Evolutionary conservation across 2,329 filamentous ascomycete species (phyloP), one percentile per base, ranked within the genome.

Genomic region (Aspergillus sclerotialis): DNA sequence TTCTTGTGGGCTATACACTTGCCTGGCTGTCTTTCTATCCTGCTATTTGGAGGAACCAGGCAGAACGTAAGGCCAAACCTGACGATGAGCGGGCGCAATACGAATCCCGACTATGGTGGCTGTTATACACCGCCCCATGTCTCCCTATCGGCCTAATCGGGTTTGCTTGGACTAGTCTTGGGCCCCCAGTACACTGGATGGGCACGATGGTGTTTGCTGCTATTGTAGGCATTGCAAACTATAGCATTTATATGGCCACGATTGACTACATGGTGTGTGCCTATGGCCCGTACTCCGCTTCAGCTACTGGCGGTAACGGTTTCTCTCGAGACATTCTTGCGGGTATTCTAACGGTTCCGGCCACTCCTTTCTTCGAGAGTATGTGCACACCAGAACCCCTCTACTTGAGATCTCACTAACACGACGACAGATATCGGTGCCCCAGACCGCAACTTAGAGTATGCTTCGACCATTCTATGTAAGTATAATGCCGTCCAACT

Each of bases 261-360:
- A 79, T 82, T 44, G 77, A 81, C 49, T 81, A 81, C 53, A 78
- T 80, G 71, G 76, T 81, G 37, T 78, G 73, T 35, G 76, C 78
- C 2, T 83, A 83, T 48, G 79, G 78, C 0, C 72, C 73, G 0
- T 82, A 78, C 55, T 75, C 78, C 1, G 77, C 78, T 7, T 80
- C 76, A 0, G 79, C 79, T 1, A 81, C 77, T 0, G 79, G 78
- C 28, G 78, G 78, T 12, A 82, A 82, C 45, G 79, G 76, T 11
- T 81, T 79, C 55, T 69, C 76, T 16, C 68, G 79, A 42, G 78
- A 82, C 47, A 74, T 82, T 52, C 60, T 82, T 13, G 78, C 78
- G 12, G 78, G 78, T 52, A 60, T 80, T 10, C 63, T 78, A n/a
- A 78, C 77, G 2, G 65, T 80, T 39, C 76, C 72, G 28, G 73